Conservation (phyloP, 2,329 filamentous ascomycete species). For the Colletotrichum spinosum region DNA sequence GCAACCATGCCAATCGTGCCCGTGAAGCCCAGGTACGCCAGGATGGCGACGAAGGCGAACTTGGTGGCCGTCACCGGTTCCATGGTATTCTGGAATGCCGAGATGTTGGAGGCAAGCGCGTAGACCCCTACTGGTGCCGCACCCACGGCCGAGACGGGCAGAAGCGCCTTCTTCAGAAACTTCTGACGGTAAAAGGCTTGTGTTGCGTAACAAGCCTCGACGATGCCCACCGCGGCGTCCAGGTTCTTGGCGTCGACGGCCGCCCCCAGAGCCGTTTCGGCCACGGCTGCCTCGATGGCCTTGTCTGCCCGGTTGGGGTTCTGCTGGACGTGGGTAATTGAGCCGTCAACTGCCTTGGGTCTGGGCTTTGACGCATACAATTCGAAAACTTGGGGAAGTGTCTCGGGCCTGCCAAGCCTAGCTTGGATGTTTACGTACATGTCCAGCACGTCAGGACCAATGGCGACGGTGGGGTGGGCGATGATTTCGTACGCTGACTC, state of each 20-base stretch:
- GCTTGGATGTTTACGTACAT: slow-evolving; percentile 83
- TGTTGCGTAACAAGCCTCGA: slow-evolving; percentile 76
- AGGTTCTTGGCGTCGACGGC: slow-evolving; percentile 86
- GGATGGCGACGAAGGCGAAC: slow-evolving; percentile 82
- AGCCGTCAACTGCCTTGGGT: slow-evolving; percentile 70
- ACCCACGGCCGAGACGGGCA: slow-evolving; percentile 68
- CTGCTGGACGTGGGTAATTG: slow-evolving; percentile 69
- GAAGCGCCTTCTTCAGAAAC: slow-evolving; percentile 70
- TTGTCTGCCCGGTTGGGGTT: slow-evolving; percentile 77
- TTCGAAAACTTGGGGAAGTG: slow-evolving; percentile 82
- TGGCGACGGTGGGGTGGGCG: slow-evolving; percentile 80
- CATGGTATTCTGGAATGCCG: slow-evolving; percentile 79
- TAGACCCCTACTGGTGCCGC: slow-evolving; percentile 77
- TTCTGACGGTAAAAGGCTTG: slow-evolving; percentile 76
- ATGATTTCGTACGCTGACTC: slow-evolving; percentile 76
- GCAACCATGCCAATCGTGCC: slow-evolving; percentile 86
- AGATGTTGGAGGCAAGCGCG: slow-evolving; percentile 74
- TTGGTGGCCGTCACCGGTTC: slow-evolving; percentile 79
- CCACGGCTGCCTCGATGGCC: slow-evolving; percentile 78
- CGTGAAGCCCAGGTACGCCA: slow-evolving; percentile 86
- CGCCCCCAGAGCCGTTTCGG: slow-evolving; percentile 79
- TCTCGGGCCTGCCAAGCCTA: slow-evolving; percentile 77
- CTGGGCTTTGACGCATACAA: slow-evolving; percentile 87
- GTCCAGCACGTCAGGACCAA: slow-evolving; percentile 78
- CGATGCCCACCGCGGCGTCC: slow-evolving; percentile 79